These are phyloP conservation scores for Nitzschia sp. DNA, from an alignment of 108 stramenopile species.

Conservation along the genomic window DNA sequence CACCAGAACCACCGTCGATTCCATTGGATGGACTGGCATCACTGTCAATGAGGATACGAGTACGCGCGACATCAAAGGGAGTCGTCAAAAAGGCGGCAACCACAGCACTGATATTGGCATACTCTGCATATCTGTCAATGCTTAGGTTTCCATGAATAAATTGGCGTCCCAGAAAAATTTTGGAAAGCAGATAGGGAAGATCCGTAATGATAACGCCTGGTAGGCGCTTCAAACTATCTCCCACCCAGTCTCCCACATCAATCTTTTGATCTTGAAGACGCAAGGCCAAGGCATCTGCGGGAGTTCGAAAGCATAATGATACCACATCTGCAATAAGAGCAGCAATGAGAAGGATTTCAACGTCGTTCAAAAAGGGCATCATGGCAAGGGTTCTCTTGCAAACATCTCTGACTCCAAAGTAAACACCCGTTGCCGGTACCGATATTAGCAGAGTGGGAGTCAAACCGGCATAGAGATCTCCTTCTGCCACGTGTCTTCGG, in stretches of 20 bases:
- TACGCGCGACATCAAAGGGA: slow-evolving; percentile 86
- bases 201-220: slow-evolving; percentile 62
- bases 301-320: slow-evolving; percentile 69
- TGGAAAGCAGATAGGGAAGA: slow-evolving; percentile 69
- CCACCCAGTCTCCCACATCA: slow-evolving; percentile 64
- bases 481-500: slow-evolving; percentile 51
- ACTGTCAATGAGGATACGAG: slow-evolving; percentile 70
- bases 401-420: slow-evolving; percentile 79
- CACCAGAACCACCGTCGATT: slow-evolving; percentile 25
- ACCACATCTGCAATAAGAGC: slow-evolving; percentile 72
- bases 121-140: slow-evolving; percentile 67
- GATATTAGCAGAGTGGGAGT: slow-evolving; percentile 68
- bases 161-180: slow-evolving; percentile 63
- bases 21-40: slow-evolving; percentile 12
- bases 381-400: slow-evolving; percentile 50
- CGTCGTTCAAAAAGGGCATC: slow-evolving; percentile 36
- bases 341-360: slow-evolving; percentile 42
- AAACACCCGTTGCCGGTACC: slow-evolving; percentile 82
- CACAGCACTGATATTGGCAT: slow-evolving; percentile 59
- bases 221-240: slow-evolving; percentile 59
- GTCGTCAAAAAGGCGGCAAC: slow-evolving; percentile 77
- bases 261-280: slow-evolving; percentile 61
- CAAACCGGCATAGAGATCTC: slow-evolving; percentile 74
- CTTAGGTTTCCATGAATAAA: slow-evolving; percentile 62
- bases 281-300: slow-evolving; percentile 70